Evolutionary conservation across 768 basidiomycete genomes (phyloP).

Genomic region (Boletus sp.): DNA sequence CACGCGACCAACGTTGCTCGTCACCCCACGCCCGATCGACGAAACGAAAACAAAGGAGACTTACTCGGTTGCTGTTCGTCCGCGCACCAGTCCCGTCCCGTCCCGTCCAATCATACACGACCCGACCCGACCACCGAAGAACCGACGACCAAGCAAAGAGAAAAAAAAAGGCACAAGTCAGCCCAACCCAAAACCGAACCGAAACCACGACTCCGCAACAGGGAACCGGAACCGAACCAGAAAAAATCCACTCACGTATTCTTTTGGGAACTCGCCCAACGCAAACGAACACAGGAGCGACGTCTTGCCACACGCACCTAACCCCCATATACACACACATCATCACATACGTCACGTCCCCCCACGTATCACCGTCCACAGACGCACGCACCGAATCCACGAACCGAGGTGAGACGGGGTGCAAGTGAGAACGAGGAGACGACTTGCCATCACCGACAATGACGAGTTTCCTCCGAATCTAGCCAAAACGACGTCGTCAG

Average conservation of each 20-base stretch:
- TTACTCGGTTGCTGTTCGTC: slow-evolving; percentile 47
- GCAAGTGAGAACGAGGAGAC: neutral
- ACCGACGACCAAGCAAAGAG: neutral
- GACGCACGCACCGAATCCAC: neutral
- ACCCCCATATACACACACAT: neutral
- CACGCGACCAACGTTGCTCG: neutral
- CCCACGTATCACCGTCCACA: neutral
- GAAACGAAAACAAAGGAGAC: slow-evolving; percentile 8
- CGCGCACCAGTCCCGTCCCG: neutral
- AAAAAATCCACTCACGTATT: slow-evolving; percentile 69
- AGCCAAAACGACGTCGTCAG: neutral
- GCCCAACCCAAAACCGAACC: too few species aligned
- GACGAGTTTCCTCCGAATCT: slow-evolving; percentile 95
- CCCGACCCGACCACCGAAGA: neutral
- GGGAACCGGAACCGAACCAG: too few species aligned
- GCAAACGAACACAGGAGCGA: slow-evolving; percentile 89
- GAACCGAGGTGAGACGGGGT: neutral
- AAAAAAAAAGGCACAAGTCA: neutral
- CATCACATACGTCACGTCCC: neutral
- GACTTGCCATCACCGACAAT: slow-evolving; percentile 92
- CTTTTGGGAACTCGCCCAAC: slow-evolving; percentile 91
- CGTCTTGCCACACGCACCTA: slow-evolving; percentile 96
- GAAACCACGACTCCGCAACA: too few species aligned
- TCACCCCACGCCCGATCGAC: neutral
- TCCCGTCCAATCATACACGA: neutral